These are phyloP conservation scores for Fusarium compactum DNA, from an alignment of 2,329 filamentous ascomycete species.

Conservation along the genomic window DNA sequence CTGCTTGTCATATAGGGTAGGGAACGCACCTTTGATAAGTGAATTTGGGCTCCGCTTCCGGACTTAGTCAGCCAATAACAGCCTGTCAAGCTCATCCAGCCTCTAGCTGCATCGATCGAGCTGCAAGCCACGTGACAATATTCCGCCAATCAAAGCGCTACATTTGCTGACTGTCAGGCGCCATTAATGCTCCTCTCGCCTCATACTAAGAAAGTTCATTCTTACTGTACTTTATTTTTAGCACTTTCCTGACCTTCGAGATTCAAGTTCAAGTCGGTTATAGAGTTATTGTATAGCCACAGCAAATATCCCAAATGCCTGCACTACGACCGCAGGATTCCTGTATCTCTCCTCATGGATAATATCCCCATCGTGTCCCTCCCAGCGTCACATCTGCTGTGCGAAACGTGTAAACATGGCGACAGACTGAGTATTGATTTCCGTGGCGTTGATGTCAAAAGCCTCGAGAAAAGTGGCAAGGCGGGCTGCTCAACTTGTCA, in stretches of 20 bases:
- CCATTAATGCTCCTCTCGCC: neutral
- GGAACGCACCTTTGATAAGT: too few species aligned
- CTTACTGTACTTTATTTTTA: neutral
- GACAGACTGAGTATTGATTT: neutral
- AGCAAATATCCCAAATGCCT: neutral
- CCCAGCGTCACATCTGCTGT: neutral
- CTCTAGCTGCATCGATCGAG: fast-evolving
- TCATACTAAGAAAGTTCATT: fast-evolving
- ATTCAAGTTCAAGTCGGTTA: neutral
- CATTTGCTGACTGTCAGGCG: neutral
- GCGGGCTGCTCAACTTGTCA: neutral
- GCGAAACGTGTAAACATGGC: neutral
- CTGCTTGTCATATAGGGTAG: neutral
- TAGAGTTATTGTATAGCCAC: fast-evolving
- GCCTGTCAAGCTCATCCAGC: too few species aligned
- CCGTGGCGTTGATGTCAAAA: neutral
- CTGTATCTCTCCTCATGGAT: fast-evolving
- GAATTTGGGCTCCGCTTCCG: too few species aligned
- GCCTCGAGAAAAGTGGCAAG: fast-evolving
- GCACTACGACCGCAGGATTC: neutral
- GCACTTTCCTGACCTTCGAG: neutral
- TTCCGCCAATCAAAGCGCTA: fast-evolving
- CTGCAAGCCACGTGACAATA: fast-evolving
- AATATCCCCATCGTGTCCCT: fast-evolving
- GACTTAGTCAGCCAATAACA: too few species aligned